Percentiles rank a stretch among this genome's conserved stretches.
These are phyloP conservation scores for Colletotrichum theobromicola DNA, from an alignment of 2,329 filamentous ascomycete genomes.

Conservation along the genomic window DNA sequence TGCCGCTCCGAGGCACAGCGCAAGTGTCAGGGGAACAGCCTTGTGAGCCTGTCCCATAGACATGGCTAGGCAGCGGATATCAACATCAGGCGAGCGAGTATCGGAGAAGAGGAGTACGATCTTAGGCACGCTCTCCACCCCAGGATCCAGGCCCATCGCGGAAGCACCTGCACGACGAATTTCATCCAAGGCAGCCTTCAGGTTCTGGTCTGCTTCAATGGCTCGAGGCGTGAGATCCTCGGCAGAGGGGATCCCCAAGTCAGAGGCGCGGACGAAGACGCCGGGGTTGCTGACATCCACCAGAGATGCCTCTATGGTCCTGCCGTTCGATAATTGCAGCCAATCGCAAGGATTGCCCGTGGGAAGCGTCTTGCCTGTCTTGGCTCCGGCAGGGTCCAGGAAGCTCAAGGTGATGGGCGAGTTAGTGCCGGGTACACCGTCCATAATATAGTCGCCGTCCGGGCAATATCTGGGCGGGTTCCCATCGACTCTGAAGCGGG, in stretches of 20 bases:
- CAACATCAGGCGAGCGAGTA: slow-evolving; percentile 28
- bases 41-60: slow-evolving; percentile 51
- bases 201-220: slow-evolving; percentile 34
- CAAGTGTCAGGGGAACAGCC: slow-evolving; percentile 45
- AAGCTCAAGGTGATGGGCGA: slow-evolving; percentile 43
- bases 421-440: slow-evolving; percentile 33
- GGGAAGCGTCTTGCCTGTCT: slow-evolving; percentile 43
- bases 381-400: slow-evolving; percentile 42
- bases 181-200: slow-evolving; percentile 37
- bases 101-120: slow-evolving; percentile 47
- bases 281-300: slow-evolving; percentile 48
- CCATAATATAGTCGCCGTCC: slow-evolving; percentile 40
- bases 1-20: slow-evolving; percentile 44
- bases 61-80: slow-evolving; percentile 52
- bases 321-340: slow-evolving; percentile 31
- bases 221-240: slow-evolving; percentile 26
- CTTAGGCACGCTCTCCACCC: slow-evolving; percentile 46
- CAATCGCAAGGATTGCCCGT: slow-evolving; percentile 40
- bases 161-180: slow-evolving; percentile 41
- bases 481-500: slow-evolving; percentile 39
- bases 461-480: slow-evolving; percentile 29
- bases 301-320: slow-evolving; percentile 36
- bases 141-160: slow-evolving; percentile 44
- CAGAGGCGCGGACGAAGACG: slow-evolving; percentile 40
- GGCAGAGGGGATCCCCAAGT: slow-evolving; percentile 29